phyloP scores from a whole-genome alignment of 805 yeast species.

The Blastobotrys americana region DNA sequence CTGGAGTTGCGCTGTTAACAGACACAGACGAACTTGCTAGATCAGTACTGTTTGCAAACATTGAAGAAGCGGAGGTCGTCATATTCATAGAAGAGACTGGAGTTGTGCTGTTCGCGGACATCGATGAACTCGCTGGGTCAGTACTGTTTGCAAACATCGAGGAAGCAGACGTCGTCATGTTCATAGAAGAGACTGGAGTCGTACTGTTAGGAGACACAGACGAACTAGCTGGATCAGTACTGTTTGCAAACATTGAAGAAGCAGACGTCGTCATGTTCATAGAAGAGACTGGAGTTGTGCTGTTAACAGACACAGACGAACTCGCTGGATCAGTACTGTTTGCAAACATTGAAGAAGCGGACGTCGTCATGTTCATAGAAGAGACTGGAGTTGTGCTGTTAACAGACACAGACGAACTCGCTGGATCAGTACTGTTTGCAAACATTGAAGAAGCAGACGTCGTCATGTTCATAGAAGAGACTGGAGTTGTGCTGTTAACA shows the following conservation, averaged over 20 bases:
- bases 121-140: neutral
- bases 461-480: neutral
- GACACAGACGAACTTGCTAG: neutral
- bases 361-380: neutral
- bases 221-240: neutral
- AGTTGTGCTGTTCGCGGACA: neutral
- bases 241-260: neutral
- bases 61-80: neutral
- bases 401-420: neutral
- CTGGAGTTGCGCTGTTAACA: neutral
- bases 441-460: neutral
- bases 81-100: neutral
- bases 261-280: neutral
- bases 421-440: neutral
- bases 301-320: neutral
- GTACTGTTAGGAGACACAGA: neutral
- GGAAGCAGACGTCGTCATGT: neutral
- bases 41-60: neutral
- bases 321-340: neutral
- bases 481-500: neutral
- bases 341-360: slow-evolving; percentile 2
- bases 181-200: neutral
- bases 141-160: neutral
- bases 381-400: too few relatives aligned
- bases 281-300: too few relatives aligned